phyloP scores from a whole-genome alignment of 2,329 filamentous ascomycete species.

The Neurospora sp. region DNA sequence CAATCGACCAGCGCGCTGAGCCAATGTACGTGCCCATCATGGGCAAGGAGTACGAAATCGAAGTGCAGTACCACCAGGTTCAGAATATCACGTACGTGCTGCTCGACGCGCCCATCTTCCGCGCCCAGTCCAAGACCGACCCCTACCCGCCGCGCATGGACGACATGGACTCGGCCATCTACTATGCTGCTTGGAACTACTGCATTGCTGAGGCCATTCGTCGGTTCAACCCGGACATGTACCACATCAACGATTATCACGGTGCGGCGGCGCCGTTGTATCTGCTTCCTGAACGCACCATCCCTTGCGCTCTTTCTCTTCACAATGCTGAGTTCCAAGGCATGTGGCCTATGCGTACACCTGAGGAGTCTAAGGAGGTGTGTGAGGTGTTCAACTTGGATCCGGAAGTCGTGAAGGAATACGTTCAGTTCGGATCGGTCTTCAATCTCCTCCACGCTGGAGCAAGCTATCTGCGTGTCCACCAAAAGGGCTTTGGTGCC shows the following conservation, averaged over 20 bases:
- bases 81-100: conserved; percentile 59
- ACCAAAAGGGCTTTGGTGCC: conserved; percentile 56
- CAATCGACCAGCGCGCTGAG: conserved; percentile 44
- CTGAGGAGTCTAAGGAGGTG: conserved; percentile 50
- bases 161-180: conserved; percentile 55
- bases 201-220: conserved; percentile 54
- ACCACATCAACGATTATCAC: conserved; percentile 27
- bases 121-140: conserved; percentile 48
- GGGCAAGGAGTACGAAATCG: conserved; percentile 47
- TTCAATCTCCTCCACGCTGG: conserved; percentile 58
- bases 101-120: conserved; percentile 57
- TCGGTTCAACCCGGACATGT: conserved; percentile 37
- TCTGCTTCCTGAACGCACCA: conserved; percentile 46
- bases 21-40: conserved; percentile 54
- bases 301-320: conserved; percentile 51
- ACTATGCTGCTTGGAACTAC: conserved; percentile 61
- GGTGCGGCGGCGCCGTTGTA: conserved; percentile 45
- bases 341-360: conserved; percentile 54
- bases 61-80: conserved; percentile 52
- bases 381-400: conserved; percentile 53
- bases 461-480: conserved; percentile 52
- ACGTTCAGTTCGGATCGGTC: conserved; percentile 57
- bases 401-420: conserved; percentile 42
- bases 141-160: conserved; percentile 61
- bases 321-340: conserved; percentile 62